These are phyloP conservation scores for Trichoderma koningii DNA, from an alignment of 2,329 filamentous ascomycete species.

Conservation along the genomic window DNA sequence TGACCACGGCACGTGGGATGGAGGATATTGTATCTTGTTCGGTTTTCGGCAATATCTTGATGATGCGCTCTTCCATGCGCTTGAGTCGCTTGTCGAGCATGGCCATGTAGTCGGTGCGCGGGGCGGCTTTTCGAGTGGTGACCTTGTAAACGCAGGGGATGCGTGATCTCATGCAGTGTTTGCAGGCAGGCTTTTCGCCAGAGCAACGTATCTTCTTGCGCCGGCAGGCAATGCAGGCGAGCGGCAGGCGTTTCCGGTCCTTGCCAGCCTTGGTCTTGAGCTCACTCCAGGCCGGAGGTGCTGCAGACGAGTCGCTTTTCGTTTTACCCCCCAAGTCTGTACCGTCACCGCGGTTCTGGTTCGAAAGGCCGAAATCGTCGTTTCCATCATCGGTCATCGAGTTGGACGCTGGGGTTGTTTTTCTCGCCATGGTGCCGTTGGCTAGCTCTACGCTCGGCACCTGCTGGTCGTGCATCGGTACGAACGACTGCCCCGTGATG, in stretches of 20 bases:
- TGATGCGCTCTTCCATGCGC: conserved; percentile 96
- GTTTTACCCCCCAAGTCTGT: conserved; percentile 55
- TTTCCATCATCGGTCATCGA: conserved; percentile 54
- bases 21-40: conserved; percentile 68
- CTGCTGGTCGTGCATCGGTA: conserved; percentile 32
- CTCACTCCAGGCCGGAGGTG: conserved; percentile 73
- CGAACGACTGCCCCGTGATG: conserved; percentile 34
- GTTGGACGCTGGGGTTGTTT: conserved; percentile 48
- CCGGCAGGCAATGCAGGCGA: conserved; percentile 93
- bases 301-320: conserved; percentile 61
- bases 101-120: conserved; percentile 96
- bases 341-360: conserved; percentile 51
- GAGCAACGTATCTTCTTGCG: conserved; percentile 98
- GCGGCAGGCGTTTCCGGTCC: conserved; percentile 85
- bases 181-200: conserved; percentile 95
- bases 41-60: conserved; percentile 89
- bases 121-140: conserved; percentile 89
- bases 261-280: conserved; percentile 92
- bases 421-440: conserved; percentile 50
- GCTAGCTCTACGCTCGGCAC: conserved; percentile 45
- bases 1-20: conserved; percentile 80
- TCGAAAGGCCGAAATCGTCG: conserved; percentile 61
- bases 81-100: conserved; percentile 96
- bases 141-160: conserved; percentile 98
- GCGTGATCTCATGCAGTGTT: conserved; percentile 88